phyloP scores from a whole-genome alignment of 768 basidiomycete genomes.

The Lactarius hatsudake region DNA sequence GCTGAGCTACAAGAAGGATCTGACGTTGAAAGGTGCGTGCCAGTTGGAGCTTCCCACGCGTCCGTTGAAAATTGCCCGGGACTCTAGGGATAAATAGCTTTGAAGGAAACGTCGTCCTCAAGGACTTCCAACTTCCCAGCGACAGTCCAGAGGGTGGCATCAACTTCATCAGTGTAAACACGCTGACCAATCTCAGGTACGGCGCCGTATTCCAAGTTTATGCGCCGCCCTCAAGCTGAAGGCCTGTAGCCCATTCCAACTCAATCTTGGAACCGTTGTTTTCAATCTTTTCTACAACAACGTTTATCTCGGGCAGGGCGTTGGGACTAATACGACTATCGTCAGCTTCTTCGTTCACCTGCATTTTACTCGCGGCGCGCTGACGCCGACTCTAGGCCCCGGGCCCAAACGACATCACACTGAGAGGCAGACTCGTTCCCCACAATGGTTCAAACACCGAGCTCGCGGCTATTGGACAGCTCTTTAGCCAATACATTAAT shows the following conservation, averaged over 20 bases:
- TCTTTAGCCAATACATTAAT: constrained; percentile 74
- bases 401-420: constrained; percentile 55
- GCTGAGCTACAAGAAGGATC: constrained; percentile 58
- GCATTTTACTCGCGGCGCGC: constrained; percentile 1
- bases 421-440: constrained; percentile 53
- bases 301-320: constrained; percentile 55
- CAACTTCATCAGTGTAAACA: constrained; percentile 56
- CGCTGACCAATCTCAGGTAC: constrained; percentile 57
- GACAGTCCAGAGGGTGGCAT: constrained; percentile 69
- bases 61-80: not conserved
- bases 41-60: not conserved
- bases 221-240: not conserved
- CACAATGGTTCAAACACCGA: constrained; percentile 44
- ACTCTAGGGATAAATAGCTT: constrained; percentile 59
- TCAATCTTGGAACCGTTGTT: constrained; percentile 63
- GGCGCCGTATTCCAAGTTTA: constrained; percentile 2
- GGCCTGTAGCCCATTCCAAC: constrained; percentile 55
- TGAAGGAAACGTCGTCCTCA: constrained; percentile 49
- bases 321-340: constrained; percentile 48
- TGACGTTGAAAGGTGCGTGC: constrained; percentile 54
- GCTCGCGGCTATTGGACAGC: constrained; percentile 50
- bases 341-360: constrained; percentile 39
- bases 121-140: constrained; percentile 61
- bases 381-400: constrained; percentile 39
- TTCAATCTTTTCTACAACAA: constrained; percentile 60